These are phyloP conservation scores for Limnanthes douglasii DNA, from an alignment of 345 rosid species.

Conservation along the genomic window DNA sequence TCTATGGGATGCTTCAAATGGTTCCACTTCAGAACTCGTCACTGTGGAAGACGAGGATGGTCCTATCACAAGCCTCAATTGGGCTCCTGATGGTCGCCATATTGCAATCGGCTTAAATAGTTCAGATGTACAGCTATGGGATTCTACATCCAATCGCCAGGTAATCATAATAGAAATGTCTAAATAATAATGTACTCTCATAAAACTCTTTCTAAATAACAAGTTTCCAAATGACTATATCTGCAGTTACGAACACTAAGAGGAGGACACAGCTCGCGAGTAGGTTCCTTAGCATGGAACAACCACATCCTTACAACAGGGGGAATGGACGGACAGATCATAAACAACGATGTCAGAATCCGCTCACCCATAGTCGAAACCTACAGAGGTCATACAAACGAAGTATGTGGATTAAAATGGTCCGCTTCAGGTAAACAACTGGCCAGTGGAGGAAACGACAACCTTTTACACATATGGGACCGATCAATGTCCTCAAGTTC, in stretches of 20 bases:
- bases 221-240: neutral
- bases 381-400: slow-evolving; percentile 30
- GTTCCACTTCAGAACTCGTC: slow-evolving; percentile 34
- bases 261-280: slow-evolving; percentile 26
- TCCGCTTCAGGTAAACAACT: slow-evolving; percentile 35
- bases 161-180: slow-evolving; percentile 1
- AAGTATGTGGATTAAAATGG: slow-evolving; percentile 40
- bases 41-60: slow-evolving; percentile 29
- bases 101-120: slow-evolving; percentile 11
- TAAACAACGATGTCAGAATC: slow-evolving; percentile 28
- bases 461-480: slow-evolving; percentile 32
- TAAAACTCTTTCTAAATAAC: neutral
- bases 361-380: slow-evolving; percentile 22
- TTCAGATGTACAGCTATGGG: slow-evolving; percentile 9
- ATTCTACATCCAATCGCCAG: slow-evolving; percentile 21
- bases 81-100: slow-evolving; percentile 24
- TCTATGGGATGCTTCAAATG: slow-evolving; percentile 30
- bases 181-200: neutral
- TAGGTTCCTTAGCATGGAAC: slow-evolving; percentile 25
- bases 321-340: slow-evolving; percentile 28
- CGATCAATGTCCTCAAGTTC: slow-evolving; percentile 23
- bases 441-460: slow-evolving; percentile 32
- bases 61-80: slow-evolving; percentile 18
- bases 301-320: slow-evolving; percentile 28
- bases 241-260: slow-evolving; percentile 22